phyloP scores from a whole-genome alignment of 768 basidiomycete species.

The Phaeotremella fagi region DNA sequence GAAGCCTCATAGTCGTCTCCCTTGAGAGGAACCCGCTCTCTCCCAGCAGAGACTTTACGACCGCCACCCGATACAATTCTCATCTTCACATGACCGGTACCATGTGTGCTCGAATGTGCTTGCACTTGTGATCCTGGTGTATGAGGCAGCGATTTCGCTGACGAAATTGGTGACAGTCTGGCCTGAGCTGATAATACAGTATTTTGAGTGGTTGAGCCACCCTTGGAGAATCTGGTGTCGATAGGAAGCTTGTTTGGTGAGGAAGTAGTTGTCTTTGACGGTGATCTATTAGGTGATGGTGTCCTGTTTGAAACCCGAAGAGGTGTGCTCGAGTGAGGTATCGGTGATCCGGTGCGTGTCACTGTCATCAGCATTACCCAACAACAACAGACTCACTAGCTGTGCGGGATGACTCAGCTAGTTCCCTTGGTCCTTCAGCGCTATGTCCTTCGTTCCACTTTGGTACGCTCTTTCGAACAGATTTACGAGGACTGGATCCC shows the following conservation, averaged over 20 bases:
- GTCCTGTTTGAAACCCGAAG: conserved; percentile 29
- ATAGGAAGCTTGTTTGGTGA: too few relatives aligned
- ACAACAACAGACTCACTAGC: conserved; percentile 4
- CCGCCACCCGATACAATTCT: conserved; percentile 39
- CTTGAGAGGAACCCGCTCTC: conserved; percentile 36
- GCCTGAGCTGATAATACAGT: too few relatives aligned
- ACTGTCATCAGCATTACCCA: conserved; percentile 1
- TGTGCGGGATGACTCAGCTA: conserved; percentile 5
- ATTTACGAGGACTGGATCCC: conserved; percentile 1
- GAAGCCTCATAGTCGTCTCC: conserved; percentile 11
- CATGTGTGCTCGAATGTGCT: too few relatives aligned
- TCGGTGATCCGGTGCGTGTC: not conserved
- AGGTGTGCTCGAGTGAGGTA: conserved; percentile 17
- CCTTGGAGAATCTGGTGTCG: too few relatives aligned
- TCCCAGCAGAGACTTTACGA: conserved; percentile 35
- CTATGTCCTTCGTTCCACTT: too few relatives aligned
- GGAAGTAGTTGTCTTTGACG: too few relatives aligned
- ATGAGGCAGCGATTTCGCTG: too few relatives aligned
- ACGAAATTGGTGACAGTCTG: too few relatives aligned
- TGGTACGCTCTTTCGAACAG: conserved; percentile 5
- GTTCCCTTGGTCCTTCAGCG: conserved; percentile 2
- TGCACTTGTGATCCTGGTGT: too few relatives aligned
- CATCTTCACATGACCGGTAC: conserved; percentile 29
- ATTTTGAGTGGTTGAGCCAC: too few relatives aligned
- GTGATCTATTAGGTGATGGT: conserved; percentile 26